These are phyloP conservation scores for Aspergillus baeticus DNA, from an alignment of 495 filamentous ascomycete species.

Conservation along the genomic window DNA sequence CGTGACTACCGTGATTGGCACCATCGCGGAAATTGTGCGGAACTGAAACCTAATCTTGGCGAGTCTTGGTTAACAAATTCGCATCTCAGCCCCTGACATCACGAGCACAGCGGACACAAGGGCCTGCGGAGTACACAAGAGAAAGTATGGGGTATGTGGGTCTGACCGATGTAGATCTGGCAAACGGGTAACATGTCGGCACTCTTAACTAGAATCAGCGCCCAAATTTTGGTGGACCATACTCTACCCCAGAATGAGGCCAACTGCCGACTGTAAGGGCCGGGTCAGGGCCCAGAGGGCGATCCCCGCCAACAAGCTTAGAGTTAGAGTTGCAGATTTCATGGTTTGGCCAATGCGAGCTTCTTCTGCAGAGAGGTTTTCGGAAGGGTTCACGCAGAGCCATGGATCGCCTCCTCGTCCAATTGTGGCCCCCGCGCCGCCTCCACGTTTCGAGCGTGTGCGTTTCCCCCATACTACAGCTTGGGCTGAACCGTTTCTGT, in stretches of 20 bases:
- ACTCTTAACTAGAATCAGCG: neutral
- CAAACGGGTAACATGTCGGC: neutral
- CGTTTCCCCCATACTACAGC: too few relatives aligned
- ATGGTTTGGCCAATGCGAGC: neutral
- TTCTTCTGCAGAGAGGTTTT: neutral
- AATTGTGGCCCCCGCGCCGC: neutral
- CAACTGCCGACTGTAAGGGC: neutral
- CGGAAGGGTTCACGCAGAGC: neutral
- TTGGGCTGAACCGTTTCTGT: too few relatives aligned
- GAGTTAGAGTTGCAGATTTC: too few relatives aligned
- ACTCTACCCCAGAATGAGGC: neutral
- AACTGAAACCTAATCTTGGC: too few relatives aligned
- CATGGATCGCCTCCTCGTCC: neutral
- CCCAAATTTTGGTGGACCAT: neutral
- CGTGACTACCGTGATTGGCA: too few relatives aligned
- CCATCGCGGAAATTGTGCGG: too few relatives aligned
- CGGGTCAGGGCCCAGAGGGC: neutral
- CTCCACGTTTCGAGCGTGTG: neutral
- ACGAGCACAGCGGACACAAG: too few relatives aligned
- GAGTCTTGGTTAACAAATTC: too few relatives aligned
- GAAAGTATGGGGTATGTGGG: neutral
- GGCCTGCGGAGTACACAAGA: neutral
- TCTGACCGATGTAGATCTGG: neutral
- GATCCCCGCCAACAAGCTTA: neutral
- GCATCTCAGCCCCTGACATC: too few relatives aligned